Base-by-base conservation (phyloP, 768 basidiomycete genomes). In the Coprinopsis cinerea region DNA sequence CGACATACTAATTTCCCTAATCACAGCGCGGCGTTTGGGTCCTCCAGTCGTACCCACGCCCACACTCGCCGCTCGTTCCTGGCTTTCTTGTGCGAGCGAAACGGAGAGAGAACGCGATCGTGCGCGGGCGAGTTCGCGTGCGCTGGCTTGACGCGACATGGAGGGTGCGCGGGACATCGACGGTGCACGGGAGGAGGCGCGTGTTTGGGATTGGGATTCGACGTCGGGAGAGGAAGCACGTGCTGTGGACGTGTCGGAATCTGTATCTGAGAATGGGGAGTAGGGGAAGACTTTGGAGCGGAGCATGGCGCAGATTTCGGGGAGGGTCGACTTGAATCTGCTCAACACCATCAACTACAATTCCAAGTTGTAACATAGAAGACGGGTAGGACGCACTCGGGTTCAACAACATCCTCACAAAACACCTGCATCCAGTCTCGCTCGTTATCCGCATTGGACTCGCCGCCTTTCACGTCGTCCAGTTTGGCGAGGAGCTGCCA, bases 401-500 rank as follows among this genome's bases (percentile, higher is more conserved):
- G 74, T 54, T 87, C 83, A 14, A 90, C 79, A 41, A 85, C 58
- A 22, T 81, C 77, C 57, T 83, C 78, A 42, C 74, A 83, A 59
- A 90, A 90, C 1, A 61, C 53, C 60, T 90, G 89, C 67, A 79
- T 81, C 88, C 88, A 90, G 56, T 92, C 88, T 1, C 70, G 68
- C 30, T 73, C 68, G 17, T 71, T 44, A 51, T 52, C 54, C 47
- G 57, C 42, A 37, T 44, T 36, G 50, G 44, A 43, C 44, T 59
- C 17, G 30, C n/a, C 23, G 45, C n/a, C 47, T n/a, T 48, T 34
- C 20, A 9, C 4, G 4, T 45, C 44, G 20, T 68, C 61, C 11
- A 76, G 58, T 3, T 58, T 61, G 22, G 69, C 64, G 49, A 84
- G 61, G 18, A 90, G 75, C 58, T 90, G 88, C 85, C 86, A 88